Percentiles rank a stretch among this genome's conserved stretches.
Evolutionary conservation across 306 rosid genomes (phyloP).

Genomic region (barrel medic (Medicago truncatula)): DNA sequence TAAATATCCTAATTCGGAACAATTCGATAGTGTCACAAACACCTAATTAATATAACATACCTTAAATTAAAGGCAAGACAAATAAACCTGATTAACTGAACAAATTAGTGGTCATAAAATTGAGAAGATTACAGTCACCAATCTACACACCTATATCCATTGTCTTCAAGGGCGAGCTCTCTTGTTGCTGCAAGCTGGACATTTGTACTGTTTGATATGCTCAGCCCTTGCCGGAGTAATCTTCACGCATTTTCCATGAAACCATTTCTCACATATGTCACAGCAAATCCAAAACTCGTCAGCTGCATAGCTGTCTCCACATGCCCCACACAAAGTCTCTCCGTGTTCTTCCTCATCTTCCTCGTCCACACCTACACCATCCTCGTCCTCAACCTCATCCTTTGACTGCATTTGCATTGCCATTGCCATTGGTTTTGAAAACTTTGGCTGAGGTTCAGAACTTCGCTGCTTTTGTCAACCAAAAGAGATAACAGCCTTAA

Average conservation of each 20-base stretch:
- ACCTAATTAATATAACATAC: conserved; percentile 52
- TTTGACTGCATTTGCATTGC: conserved; percentile 53
- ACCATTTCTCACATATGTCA: conserved; percentile 90
- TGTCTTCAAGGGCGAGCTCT: conserved; percentile 65
- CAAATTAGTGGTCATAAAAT: conserved; percentile 52
- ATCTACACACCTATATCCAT: conserved; percentile 8
- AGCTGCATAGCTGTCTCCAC: conserved; percentile 76
- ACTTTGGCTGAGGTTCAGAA: conserved; percentile 61
- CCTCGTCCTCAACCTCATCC: conserved; percentile 59
- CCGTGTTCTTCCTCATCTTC: conserved; percentile 76
- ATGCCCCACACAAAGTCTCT: conserved; percentile 77
- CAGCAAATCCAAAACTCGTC: conserved; percentile 93
- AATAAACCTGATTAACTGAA: conserved; percentile 54
- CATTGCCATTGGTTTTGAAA: conserved; percentile 50
- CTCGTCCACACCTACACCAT: conserved; percentile 62
- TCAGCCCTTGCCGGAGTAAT: conserved; percentile 86
- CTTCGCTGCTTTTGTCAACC: conserved; percentile 60
- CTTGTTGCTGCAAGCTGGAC: conserved; percentile 96
- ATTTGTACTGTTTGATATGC: conserved; percentile 89
- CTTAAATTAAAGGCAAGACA: conserved; percentile 46
- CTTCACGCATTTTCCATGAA: conserved; percentile 93
- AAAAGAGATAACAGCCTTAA: conserved; percentile 9
- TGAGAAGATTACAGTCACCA: conserved; percentile 13
- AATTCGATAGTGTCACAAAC: conserved; percentile 23
- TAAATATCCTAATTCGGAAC: conserved; percentile 42